Conservation (phyloP, 2,329 filamentous ascomycete species). For the Whalleya microplaca region DNA sequence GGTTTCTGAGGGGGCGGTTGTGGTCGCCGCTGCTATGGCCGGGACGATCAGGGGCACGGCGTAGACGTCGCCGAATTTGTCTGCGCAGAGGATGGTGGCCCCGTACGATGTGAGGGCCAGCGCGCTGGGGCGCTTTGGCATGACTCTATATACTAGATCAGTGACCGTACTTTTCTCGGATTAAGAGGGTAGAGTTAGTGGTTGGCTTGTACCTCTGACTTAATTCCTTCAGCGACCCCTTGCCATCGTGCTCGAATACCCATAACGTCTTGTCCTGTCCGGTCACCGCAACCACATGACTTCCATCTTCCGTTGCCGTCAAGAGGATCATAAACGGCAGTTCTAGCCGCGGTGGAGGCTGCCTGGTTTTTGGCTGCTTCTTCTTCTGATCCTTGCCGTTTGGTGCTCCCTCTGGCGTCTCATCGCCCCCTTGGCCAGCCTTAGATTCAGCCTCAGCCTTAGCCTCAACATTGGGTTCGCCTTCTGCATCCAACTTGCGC, state of each 20-base stretch:
- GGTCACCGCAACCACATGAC: conserved; percentile 76
- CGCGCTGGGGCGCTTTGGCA: conserved; percentile 88
- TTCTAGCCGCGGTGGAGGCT: conserved; percentile 40
- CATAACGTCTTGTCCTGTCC: conserved; percentile 91
- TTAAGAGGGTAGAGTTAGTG: not conserved
- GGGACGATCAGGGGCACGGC: conserved; percentile 70
- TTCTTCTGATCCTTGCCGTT: conserved; percentile 23
- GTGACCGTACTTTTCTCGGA: conserved; percentile 13
- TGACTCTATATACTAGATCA: conserved; percentile 61
- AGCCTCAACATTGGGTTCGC: conserved; percentile 6
- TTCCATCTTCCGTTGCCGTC: conserved; percentile 63
- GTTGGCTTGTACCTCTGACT: conserved; percentile 67
- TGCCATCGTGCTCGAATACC: conserved; percentile 71
- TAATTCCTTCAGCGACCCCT: conserved; percentile 65
- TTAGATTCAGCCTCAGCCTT: conserved; percentile 8
- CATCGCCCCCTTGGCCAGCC: conserved; percentile 12
- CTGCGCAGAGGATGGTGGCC: conserved; percentile 76
- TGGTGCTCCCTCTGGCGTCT: conserved; percentile 11
- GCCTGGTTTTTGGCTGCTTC: conserved; percentile 39
- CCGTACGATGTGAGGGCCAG: conserved; percentile 71
- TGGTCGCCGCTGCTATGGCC: too few relatives aligned
- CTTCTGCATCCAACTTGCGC: conserved; percentile 24
- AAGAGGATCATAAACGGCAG: conserved; percentile 72
- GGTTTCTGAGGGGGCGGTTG: conserved; percentile 4
- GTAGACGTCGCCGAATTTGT: conserved; percentile 98